Evolutionary conservation across 805 yeast species (phyloP).

Genomic region (Tetrapisispora fleetii): DNA sequence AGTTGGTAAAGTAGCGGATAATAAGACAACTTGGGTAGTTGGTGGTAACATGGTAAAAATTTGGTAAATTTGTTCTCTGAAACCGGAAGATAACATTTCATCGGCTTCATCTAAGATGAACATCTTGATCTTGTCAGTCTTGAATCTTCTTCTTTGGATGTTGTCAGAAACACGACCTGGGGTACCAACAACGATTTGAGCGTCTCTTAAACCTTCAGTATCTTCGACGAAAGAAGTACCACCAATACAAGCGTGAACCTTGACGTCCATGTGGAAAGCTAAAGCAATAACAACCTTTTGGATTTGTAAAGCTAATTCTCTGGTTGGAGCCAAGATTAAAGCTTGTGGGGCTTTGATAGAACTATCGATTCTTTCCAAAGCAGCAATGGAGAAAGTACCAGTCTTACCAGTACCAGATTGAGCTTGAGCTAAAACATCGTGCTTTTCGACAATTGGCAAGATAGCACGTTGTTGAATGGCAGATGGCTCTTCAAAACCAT

Average conservation of each 20-base stretch:
- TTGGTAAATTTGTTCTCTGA: slow-evolving; percentile 91
- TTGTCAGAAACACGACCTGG: slow-evolving; percentile 97
- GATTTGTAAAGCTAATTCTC: slow-evolving; percentile 95
- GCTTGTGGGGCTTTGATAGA: slow-evolving; percentile 75
- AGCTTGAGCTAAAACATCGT: slow-evolving; percentile 96
- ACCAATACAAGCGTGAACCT: slow-evolving; percentile 95
- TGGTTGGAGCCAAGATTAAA: slow-evolving; percentile 89
- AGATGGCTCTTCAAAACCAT: slow-evolving; percentile 94
- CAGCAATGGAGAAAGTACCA: slow-evolving; percentile 88
- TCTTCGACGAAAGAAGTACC: slow-evolving; percentile 89
- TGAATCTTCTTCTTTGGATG: slow-evolving; percentile 82
- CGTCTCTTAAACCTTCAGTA: slow-evolving; percentile 68
- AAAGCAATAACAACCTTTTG: slow-evolving; percentile 85
- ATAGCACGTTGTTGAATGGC: slow-evolving; percentile 98
- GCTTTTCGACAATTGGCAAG: slow-evolving; percentile 84
- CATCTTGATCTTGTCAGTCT: slow-evolving; percentile 80
- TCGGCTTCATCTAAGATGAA: slow-evolving; percentile 97
- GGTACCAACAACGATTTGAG: slow-evolving; percentile 92
- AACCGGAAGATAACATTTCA: slow-evolving; percentile 81
- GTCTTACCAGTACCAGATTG: slow-evolving; percentile 99
- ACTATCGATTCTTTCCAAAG: slow-evolving; percentile 66
- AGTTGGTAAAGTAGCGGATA: slow-evolving; percentile 87
- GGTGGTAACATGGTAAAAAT: slow-evolving; percentile 78
- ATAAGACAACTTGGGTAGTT: slow-evolving; percentile 82
- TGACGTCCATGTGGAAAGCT: slow-evolving; percentile 82